These are phyloP conservation scores for Leucogyrophana mollusca DNA, from an alignment of 768 basidiomycete species.

Conservation along the genomic window DNA sequence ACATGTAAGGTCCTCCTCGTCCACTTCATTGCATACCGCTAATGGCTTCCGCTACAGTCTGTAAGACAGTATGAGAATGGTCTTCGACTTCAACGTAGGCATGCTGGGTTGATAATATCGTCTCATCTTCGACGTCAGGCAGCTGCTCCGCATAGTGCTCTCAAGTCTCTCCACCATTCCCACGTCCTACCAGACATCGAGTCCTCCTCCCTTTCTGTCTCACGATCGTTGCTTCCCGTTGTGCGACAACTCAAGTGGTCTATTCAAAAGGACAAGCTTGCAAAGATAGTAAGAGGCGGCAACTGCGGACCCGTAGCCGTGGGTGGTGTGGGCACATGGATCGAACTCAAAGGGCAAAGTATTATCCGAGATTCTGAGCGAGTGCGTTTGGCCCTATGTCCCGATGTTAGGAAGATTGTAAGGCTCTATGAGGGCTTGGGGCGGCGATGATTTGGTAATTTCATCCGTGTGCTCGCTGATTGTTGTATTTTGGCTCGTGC, in stretches of 20 bases:
- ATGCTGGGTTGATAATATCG: slow-evolving; percentile 51
- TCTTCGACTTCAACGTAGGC: slow-evolving; percentile 49
- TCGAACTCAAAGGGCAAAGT: slow-evolving; percentile 48
- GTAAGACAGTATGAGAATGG: slow-evolving; percentile 66
- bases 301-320: slow-evolving; percentile 28
- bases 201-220: slow-evolving; percentile 52
- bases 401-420: slow-evolving; percentile 56
- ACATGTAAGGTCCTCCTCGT: slow-evolving; percentile 41
- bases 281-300: slow-evolving; percentile 51
- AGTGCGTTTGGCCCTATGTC: slow-evolving; percentile 67
- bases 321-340: slow-evolving; percentile 48
- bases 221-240: slow-evolving; percentile 60
- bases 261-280: slow-evolving; percentile 59
- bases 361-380: slow-evolving; percentile 63
- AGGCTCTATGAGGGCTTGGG: slow-evolving; percentile 54
- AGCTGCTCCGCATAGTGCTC: slow-evolving; percentile 31
- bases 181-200: slow-evolving; percentile 66
- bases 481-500: too few species aligned
- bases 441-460: slow-evolving; percentile 15
- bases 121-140: slow-evolving; percentile 51
- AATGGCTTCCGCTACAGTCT: slow-evolving; percentile 40
- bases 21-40: background rate
- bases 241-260: slow-evolving; percentile 73
- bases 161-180: slow-evolving; percentile 45
- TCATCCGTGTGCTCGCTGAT: too few species aligned